Evolutionary conservation across 306 rosid species (phyloP), one percentile per base, ranked within the genome.

Genomic region (Cicer yamashitae): DNA sequence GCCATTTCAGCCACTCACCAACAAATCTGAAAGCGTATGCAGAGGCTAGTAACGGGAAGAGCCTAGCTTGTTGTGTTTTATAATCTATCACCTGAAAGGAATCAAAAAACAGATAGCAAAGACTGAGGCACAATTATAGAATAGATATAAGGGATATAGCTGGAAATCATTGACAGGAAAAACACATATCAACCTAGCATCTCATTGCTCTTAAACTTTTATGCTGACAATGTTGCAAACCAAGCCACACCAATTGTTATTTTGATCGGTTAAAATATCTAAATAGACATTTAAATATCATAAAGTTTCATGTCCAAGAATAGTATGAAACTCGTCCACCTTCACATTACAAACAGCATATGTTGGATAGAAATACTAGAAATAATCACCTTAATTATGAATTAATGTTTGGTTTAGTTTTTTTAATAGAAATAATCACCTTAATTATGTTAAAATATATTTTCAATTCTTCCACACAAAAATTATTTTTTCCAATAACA

Each of bases 11-110:
- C 99, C 99, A 94, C 72, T 94, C 93, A 41, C 99, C 99, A 82
- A 94, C 97, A 84, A 94, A 94, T 88, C 96, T 88, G 87, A 94
- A 94, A 52, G 99, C 99, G 83, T 92, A 94, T 25, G 99, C 96
- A 48, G 97, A 94, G 76, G 99, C 99, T 85, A 94, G 85, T 93
- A 94, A 85, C 66, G 99, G 96, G 88, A 94, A 94, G 77, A 94
- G 93, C 84, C 97, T 94, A 70, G 78, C 91, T 83, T 94, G 99
- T 63, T 94, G 99, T 37, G 97, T 94, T 88, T 94, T 94, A 85
- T 91, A 94, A 83, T 94, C 96, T 65, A 94, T 89, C 86, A 94
- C 99, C 99, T 94, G 18, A 67, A 67, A 37, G 45, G 45, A 6
- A 67, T 17, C 67, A 61, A 75, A 37, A 83, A 76, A 76, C 70